These are phyloP conservation scores for Moniliophthora roreri DNA, from an alignment of 1,284 basidiomycete species.

Conservation along the genomic window DNA sequence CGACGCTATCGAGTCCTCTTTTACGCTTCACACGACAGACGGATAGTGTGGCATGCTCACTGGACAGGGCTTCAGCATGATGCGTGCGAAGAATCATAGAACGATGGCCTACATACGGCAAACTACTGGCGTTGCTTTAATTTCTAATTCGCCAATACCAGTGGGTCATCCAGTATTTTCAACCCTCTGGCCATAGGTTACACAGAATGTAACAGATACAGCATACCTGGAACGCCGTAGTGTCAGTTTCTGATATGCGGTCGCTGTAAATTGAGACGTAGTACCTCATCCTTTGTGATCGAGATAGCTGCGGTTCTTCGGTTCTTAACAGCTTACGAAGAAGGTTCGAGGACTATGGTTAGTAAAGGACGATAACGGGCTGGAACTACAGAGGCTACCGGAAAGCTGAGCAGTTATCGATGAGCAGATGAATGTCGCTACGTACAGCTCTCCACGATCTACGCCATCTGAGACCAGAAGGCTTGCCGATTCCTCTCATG, in stretches of 20 bases:
- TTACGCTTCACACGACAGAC: constrained; percentile 1
- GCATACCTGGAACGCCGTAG: constrained; percentile 22
- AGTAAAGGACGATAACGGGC: constrained; percentile 25
- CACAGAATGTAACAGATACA: constrained; percentile 30
- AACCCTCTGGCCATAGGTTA: constrained; percentile 32
- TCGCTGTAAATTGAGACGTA: background rate
- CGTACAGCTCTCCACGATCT: constrained; percentile 31
- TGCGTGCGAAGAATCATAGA: too few species aligned
- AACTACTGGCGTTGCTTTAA: constrained; percentile 26
- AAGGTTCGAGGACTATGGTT: constrained; percentile 18
- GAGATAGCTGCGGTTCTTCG: background rate
- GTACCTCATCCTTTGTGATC: background rate
- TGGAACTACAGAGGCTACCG: too few species aligned
- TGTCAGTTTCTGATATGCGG: background rate
- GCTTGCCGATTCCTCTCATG: constrained; percentile 31
- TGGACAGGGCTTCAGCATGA: background rate
- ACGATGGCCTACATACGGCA: constrained; percentile 22
- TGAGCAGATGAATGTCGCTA: background rate
- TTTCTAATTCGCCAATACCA: constrained; percentile 25
- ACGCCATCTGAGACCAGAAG: constrained; percentile 29
- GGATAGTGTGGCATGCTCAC: constrained; percentile 16
- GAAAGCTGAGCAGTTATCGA: too few species aligned
- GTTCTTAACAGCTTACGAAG: background rate
- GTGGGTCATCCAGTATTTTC: constrained; percentile 26
- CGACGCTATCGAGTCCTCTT: constrained; percentile 14